Conservation (phyloP, 75 land plant genomes). For the Pinus taeda region DNA sequence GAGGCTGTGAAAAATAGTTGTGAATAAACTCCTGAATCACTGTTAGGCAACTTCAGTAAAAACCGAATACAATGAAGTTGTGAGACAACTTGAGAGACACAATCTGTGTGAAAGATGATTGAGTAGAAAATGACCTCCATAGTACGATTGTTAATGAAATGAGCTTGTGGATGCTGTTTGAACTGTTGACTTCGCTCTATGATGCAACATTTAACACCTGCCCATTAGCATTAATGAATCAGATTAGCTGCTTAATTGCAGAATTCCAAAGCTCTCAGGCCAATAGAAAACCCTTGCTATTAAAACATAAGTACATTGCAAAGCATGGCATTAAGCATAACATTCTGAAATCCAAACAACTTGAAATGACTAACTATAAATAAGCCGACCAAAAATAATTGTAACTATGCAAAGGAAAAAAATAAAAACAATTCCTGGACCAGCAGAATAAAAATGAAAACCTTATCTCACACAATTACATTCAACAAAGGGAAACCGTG, state of each 20-base stretch:
- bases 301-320: too few relatives aligned
- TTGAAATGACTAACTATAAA: neutral
- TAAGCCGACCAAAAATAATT: neutral
- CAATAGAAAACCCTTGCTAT: neutral
- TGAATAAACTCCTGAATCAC: too few relatives aligned
- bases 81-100: too few relatives aligned
- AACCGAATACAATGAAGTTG: too few relatives aligned
- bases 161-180: conserved; percentile 92
- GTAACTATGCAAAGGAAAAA: neutral
- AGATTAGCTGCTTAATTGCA: neutral
- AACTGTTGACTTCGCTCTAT: conserved; percentile 63
- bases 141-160: conserved; percentile 92
- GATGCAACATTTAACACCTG: conserved; percentile 75
- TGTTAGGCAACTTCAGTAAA: too few relatives aligned
- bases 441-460: neutral
- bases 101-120: too few relatives aligned
- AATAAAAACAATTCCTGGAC: neutral
- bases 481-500: neutral
- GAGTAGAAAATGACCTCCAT: conserved; percentile 79
- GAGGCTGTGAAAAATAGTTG: too few relatives aligned
- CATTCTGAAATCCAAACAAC: neutral
- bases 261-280: neutral
- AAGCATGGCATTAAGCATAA: too few relatives aligned
- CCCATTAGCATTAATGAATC: neutral
- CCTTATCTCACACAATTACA: neutral